Conservation (phyloP, 2,329 filamentous ascomycete species). For the Microdochium paspali region DNA sequence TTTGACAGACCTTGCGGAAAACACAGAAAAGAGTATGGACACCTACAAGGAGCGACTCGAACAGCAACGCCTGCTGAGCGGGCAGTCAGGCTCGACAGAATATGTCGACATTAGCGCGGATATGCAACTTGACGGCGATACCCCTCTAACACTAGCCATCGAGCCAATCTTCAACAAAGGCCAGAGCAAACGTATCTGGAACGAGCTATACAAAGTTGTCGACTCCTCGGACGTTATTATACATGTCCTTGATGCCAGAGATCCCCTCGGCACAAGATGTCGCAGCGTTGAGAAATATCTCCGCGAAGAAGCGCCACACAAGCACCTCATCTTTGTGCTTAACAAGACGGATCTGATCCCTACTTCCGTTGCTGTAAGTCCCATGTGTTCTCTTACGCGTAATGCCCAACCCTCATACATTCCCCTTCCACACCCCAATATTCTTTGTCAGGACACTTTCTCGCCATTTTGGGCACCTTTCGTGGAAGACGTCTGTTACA, state of each 20-base stretch:
- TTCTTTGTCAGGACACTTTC: slow-evolving; percentile 76
- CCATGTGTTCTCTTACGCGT: slow-evolving; percentile 6
- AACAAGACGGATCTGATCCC: slow-evolving; percentile 94
- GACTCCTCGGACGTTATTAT: slow-evolving; percentile 74
- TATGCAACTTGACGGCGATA: slow-evolving; percentile 15
- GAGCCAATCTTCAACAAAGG: slow-evolving; percentile 91
- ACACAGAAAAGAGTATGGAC: slow-evolving; percentile 73
- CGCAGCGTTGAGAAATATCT: slow-evolving; percentile 89
- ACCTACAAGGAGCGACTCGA: slow-evolving; percentile 73
- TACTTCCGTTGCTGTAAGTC: slow-evolving; percentile 88
- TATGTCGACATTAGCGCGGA: slow-evolving; percentile 31
- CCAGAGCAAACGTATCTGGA: slow-evolving; percentile 93
- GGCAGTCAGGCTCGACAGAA: slow-evolving; percentile 48
- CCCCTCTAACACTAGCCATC: slow-evolving; percentile 51
- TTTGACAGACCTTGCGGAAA: slow-evolving; percentile 72
- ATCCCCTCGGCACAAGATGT: slow-evolving; percentile 85
- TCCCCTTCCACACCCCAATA: slow-evolving; percentile 47
- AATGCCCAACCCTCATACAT: slow-evolving; percentile 3
- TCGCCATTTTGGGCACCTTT: slow-evolving; percentile 40
- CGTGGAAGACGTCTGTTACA: slow-evolving; percentile 95
- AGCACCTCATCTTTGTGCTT: slow-evolving; percentile 82
- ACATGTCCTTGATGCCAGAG: slow-evolving; percentile 85
- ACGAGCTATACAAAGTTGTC: slow-evolving; percentile 56
- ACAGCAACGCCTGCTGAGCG: slow-evolving; percentile 67
- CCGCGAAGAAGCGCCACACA: slow-evolving; percentile 85